Percentiles rank a stretch among this genome's conserved stretches.
Evolutionary conservation across 2,329 filamentous ascomycete genomes (phyloP).

Genomic region (Pseudogymnoascus sp.): DNA sequence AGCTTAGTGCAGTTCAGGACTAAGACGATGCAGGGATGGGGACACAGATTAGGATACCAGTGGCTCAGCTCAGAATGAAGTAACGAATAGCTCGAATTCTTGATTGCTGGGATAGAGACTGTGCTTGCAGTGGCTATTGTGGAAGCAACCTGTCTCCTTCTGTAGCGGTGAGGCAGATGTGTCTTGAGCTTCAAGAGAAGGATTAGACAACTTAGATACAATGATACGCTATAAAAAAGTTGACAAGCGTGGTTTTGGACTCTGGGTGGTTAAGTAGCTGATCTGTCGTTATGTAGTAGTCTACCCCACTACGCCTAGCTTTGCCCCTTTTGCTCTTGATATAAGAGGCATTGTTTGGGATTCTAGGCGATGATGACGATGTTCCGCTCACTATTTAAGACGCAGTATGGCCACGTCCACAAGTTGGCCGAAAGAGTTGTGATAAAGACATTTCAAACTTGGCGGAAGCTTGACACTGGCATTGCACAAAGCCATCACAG

Average conservation of each 20-base stretch:
- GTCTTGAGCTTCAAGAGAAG: background rate
- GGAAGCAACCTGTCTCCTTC: background rate
- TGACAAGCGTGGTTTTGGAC: background rate
- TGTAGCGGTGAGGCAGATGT: background rate
- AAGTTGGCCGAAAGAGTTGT: no score
- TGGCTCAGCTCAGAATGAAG: background rate
- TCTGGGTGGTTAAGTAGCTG: background rate
- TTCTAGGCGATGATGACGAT: no score
- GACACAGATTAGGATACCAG: background rate
- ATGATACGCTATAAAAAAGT: background rate
- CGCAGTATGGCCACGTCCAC: no score
- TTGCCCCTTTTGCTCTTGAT: no score
- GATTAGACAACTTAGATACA: background rate
- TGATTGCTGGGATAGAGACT: background rate
- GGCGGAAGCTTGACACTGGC: no score
- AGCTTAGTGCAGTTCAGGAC: no score
- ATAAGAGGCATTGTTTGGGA: no score
- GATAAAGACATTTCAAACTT: no score
- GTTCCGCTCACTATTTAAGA: no score
- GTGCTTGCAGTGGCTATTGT: background rate
- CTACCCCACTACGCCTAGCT: no score
- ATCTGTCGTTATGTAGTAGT: background rate
- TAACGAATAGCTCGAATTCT: background rate
- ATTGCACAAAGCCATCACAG: no score
- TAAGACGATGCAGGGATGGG: background rate